Base-by-base conservation (phyloP, 2,329 filamentous ascomycete genomes). In the Ilyonectria sp. region DNA sequence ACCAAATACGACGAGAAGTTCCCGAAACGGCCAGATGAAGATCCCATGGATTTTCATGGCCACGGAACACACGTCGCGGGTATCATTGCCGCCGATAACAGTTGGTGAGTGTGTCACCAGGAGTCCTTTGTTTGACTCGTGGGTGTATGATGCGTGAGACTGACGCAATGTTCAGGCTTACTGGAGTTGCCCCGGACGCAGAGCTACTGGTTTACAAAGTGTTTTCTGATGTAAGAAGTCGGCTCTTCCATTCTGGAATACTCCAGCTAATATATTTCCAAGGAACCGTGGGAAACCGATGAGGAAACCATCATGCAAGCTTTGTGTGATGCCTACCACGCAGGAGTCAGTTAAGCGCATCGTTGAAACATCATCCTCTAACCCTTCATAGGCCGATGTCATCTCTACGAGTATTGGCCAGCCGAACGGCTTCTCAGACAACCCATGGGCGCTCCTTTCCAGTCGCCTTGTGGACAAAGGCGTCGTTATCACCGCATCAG, bases 401-500 rank as follows among this genome's bases (percentile, higher is more conserved):
- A 85, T 86, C 60, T 82, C 81, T 5, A 78, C 80, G 19, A 83
- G 80, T 60, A 79, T 85, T 57, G 81, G 82, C 2, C 69, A 74
- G 4, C 75, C 79, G 1, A 76, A 78, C 49, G 84, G 84, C 19
- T 83, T 81, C 71, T 72, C 73, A 21, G 77, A 82, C 40, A 83
- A 83, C 40, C 81, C 82, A 8, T 84, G 80, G 83, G 82, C 83
- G 2, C 70, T 81, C 1, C 74, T 85, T 2, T 79, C 82, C 9
- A 81, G 78, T 29, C 78, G 81, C 6, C 77, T 85, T 44, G 83
- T 84, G 7, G 72, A 80, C 4, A 77, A 82, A 23, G 86, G 86
- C 8, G 79, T 88, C 1, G 82, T 87, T 9, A 81, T 87, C 17
- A 82, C 84, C 10, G 82, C 87, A 26, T 83, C 86, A 2, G 85